phyloP scores from a whole-genome alignment of 2,329 filamentous ascomycete species.

The Exophiala alcalophila region DNA sequence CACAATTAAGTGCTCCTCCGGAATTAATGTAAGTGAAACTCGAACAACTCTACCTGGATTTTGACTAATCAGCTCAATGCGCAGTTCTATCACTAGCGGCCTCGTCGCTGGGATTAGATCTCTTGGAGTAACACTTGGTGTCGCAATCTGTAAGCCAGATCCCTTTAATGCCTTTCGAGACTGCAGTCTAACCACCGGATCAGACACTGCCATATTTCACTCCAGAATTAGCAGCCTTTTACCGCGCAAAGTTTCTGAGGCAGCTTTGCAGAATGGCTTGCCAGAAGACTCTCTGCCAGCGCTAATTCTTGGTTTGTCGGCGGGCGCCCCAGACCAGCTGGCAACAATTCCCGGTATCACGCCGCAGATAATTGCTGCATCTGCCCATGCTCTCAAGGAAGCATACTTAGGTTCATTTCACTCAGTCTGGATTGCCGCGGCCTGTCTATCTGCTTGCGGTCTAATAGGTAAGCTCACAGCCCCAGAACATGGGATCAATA shows the following conservation, averaged over 20 bases:
- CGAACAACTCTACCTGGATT: neutral
- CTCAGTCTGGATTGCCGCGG: conserved; percentile 20
- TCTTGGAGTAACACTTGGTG: conserved; percentile 18
- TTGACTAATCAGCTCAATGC: conserved; percentile 1
- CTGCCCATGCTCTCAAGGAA: conserved; percentile 11
- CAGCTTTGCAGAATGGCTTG: conserved; percentile 17
- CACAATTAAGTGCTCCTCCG: conserved; percentile 21
- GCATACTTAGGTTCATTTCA: conserved; percentile 21
- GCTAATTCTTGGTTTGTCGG: conserved; percentile 16
- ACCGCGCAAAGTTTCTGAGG: conserved; percentile 11
- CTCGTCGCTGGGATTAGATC: conserved; percentile 18
- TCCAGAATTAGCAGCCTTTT: conserved; percentile 16
- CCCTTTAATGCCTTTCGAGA: conserved; percentile 2
- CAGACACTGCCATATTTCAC: conserved; percentile 24
- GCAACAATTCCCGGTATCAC: conserved; percentile 17
- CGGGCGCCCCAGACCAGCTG: conserved; percentile 8
- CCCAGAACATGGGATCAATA: neutral
- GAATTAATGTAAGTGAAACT: conserved; percentile 16
- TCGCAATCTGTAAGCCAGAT: conserved; percentile 19
- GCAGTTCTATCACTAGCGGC: conserved; percentile 20
- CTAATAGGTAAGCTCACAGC: conserved; percentile 8
- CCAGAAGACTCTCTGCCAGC: conserved; percentile 12
- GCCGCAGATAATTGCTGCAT: conserved; percentile 17
- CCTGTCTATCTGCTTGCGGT: conserved; percentile 13
- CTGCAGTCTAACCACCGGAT: neutral